Evolutionary conservation across 1,284 basidiomycete species (phyloP), one percentile per base, ranked within the genome.

Genomic region (Ganoderma meredithae): DNA sequence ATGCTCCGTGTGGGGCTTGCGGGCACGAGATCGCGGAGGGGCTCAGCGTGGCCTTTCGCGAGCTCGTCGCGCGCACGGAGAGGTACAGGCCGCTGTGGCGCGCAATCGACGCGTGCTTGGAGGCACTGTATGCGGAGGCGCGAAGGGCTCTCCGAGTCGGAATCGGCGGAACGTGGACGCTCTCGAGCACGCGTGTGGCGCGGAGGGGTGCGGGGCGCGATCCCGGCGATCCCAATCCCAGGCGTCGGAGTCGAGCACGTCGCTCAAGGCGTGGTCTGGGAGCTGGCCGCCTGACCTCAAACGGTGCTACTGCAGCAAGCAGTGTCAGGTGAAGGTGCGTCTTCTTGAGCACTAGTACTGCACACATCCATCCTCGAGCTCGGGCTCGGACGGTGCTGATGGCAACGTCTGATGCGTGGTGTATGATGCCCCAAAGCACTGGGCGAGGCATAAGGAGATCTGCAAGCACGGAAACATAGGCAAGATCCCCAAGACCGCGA

Each of bases 31-130:
- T 67, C 6, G 66, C 58, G 13, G 64, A 67, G 49, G 44, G 47
- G 22, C 33, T 68, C 8, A 64, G 62, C 6, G 64, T 65, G 17
- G 59, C 68, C 31, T 52, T 66, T 40, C 3, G 64, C 15, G 19
- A 15, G 63, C 39, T 67, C 12, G 53, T 40, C 1, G 27, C 47
- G 3, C 61, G 58, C 13, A 64, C 65, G 6, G 60, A 53, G 27
- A 10, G 15, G 33, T 63, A 68, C n/a, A 64, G 66, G 10, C 58
- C 64, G 12, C 58, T 68, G 39, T 71, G 64, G 66, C 64, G 64
- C 3, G 69, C 64, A 2, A 60, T 66, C 0, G 40, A 56, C 15
- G 56, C 25, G 9, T 62, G 67, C 39, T 15, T 60, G 47, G 64
- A 65, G 3, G 67, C 62, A 27, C 61, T 68, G 8, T 60, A 65